Evolutionary conservation across 2,329 filamentous ascomycete species (phyloP).

Genomic region (Cadophora gregata): DNA sequence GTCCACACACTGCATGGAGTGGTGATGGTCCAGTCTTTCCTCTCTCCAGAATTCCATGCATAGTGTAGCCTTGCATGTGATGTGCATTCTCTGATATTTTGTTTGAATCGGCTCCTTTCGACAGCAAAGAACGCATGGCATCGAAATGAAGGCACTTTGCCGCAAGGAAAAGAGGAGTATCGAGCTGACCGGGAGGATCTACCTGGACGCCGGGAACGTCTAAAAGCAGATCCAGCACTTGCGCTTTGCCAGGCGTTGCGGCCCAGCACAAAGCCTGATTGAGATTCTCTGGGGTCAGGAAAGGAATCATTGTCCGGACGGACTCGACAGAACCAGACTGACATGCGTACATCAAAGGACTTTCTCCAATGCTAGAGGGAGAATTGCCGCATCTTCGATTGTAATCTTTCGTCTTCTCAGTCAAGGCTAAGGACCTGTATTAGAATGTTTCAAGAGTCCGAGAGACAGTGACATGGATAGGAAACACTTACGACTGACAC

Average conservation of each 20-base stretch:
- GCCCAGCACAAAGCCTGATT: constrained; percentile 26
- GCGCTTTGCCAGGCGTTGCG: constrained; percentile 16
- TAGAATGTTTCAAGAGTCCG: not conserved
- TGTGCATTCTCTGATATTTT: constrained; percentile 17
- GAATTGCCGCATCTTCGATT: constrained; percentile 24
- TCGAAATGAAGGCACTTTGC: constrained; percentile 19
- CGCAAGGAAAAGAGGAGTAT: constrained; percentile 39
- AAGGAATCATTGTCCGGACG: constrained; percentile 27
- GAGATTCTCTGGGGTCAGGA: constrained; percentile 21
- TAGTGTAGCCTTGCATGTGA: not conserved
- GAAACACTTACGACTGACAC: constrained; percentile 39
- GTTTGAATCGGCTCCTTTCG: constrained; percentile 28
- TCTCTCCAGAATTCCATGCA: not conserved
- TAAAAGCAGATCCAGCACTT: constrained; percentile 21
- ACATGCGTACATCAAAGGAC: constrained; percentile 45
- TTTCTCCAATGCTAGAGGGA: constrained; percentile 32
- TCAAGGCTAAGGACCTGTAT: constrained; percentile 33
- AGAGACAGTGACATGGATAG: not conserved
- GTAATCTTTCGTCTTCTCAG: constrained; percentile 38
- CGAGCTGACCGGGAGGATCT: constrained; percentile 8
- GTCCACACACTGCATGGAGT: constrained; percentile 18
- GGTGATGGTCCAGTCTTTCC: constrained; percentile 15
- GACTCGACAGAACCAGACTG: constrained; percentile 36
- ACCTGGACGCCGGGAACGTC: not conserved
- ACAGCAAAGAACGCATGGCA: constrained; percentile 25